Evolutionary conservation across 139 green algal genomes (phyloP).

Genomic region (Picochlorum sp.): DNA sequence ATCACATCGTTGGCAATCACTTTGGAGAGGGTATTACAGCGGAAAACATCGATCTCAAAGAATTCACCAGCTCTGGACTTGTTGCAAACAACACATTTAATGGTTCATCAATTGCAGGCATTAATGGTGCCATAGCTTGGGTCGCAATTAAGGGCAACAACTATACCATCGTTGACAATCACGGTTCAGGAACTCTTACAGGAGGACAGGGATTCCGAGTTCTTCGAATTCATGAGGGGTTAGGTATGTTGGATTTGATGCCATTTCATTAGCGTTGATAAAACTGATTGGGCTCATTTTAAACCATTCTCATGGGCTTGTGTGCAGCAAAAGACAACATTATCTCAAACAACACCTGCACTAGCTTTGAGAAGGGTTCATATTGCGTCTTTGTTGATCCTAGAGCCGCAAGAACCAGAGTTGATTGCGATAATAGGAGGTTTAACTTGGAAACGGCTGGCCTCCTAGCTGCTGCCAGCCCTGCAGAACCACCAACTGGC

Average conservation of each 20-base stretch:
- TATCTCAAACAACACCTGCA: not conserved
- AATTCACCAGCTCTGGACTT: not conserved
- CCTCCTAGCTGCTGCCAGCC: not conserved
- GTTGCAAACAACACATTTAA: slow-evolving; percentile 8
- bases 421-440: not conserved
- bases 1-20: not conserved
- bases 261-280: not conserved
- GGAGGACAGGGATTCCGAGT: slow-evolving; percentile 4
- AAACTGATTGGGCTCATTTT: not conserved
- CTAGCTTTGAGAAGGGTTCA: not conserved
- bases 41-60: slow-evolving; percentile 5
- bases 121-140: slow-evolving; percentile 4
- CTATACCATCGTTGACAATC: slow-evolving; percentile 3
- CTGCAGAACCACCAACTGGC: no score
- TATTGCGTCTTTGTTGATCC: not conserved
- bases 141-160: slow-evolving; percentile 7
- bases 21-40: slow-evolving; percentile 1
- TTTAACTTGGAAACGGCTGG: not conserved
- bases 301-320: not conserved
- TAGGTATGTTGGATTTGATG: not conserved
- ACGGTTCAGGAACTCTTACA: not conserved
- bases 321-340: not conserved
- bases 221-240: not conserved
- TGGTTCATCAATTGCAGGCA: not conserved
- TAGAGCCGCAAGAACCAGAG: not conserved